Evolutionary conservation across 441 rosid genomes (phyloP).

Genomic region (Pelargonium myrrhifolium): DNA sequence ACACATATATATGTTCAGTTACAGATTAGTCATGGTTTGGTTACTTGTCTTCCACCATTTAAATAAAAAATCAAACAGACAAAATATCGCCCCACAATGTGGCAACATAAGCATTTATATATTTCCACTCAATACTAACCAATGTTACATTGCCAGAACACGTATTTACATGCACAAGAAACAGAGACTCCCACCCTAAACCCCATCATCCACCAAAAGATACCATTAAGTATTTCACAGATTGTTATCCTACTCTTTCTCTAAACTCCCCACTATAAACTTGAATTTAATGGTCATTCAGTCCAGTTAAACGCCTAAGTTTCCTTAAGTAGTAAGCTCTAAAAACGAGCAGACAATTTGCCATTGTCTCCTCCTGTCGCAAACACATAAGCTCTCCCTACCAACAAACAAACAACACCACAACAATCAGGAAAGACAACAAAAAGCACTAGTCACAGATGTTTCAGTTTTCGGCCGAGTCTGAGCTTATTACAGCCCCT

Average conservation of each 20-base stretch:
- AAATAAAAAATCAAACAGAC: too few species aligned
- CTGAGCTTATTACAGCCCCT: conserved; percentile 40
- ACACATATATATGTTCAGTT: too few species aligned
- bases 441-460: background rate
- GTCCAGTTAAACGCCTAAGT: background rate
- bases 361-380: background rate
- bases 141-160: conserved; percentile 16
- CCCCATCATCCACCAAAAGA: background rate
- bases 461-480: conserved; percentile 32
- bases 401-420: background rate
- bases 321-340: background rate
- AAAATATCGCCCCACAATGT: too few species aligned
- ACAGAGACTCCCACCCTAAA: conserved; percentile 10
- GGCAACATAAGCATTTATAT: too few species aligned
- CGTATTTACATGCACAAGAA: conserved; percentile 23
- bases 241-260: background rate
- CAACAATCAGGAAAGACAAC: background rate
- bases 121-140: conserved; percentile 6
- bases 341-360: background rate
- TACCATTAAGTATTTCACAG: background rate
- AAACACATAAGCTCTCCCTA: background rate
- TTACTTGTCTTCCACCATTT: background rate
- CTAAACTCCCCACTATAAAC: background rate
- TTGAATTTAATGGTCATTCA: background rate
- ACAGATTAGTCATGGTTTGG: too few species aligned